A percentile compares a stretch with the other conserved stretches of the same genome.
These are phyloP conservation scores for Russula griseocarnosa DNA, from an alignment of 768 basidiomycete genomes.

Conservation along the genomic window DNA sequence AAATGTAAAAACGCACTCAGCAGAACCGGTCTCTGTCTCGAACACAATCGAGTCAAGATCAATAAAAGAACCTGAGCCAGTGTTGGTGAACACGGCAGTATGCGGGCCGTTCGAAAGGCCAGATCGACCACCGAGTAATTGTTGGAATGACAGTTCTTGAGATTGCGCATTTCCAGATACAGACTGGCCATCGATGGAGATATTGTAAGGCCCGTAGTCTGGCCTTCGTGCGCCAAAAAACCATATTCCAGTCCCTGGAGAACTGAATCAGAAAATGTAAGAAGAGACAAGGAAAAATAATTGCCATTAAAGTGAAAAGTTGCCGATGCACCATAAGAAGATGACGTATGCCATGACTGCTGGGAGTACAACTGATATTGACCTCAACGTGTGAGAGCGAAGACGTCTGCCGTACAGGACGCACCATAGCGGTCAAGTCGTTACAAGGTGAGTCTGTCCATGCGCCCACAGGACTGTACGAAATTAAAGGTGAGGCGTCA, in stretches of 20 bases:
- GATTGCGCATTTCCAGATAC: constrained; percentile 38
- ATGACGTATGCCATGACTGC: constrained; percentile 44
- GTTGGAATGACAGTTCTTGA: constrained; percentile 33
- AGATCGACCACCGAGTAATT: constrained; percentile 43
- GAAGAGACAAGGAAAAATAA: not conserved
- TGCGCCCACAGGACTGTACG: constrained; percentile 47
- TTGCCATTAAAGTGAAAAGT: constrained; percentile 48
- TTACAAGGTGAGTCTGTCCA: constrained; percentile 46
- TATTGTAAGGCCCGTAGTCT: constrained; percentile 3
- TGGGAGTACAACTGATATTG: constrained; percentile 43
- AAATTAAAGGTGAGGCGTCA: constrained; percentile 52
- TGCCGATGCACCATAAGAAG: constrained; percentile 45
- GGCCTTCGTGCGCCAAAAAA: constrained; percentile 30
- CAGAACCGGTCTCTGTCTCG: constrained; percentile 38
- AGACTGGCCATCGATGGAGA: constrained; percentile 36
- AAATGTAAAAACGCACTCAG: constrained; percentile 36
- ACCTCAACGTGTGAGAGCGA: not conserved
- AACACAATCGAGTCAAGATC: constrained; percentile 52
- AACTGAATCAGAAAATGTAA: not conserved
- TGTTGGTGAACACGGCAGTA: constrained; percentile 46
- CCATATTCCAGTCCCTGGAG: constrained; percentile 46
- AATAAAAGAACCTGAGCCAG: constrained; percentile 39
- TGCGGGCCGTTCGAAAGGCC: constrained; percentile 46
- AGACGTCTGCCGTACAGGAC: constrained; percentile 1
- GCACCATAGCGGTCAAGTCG: constrained; percentile 40